Evolutionary conservation across 306 rosid genomes (phyloP).

Genomic region (Psophocarpus tetragonolobus): DNA sequence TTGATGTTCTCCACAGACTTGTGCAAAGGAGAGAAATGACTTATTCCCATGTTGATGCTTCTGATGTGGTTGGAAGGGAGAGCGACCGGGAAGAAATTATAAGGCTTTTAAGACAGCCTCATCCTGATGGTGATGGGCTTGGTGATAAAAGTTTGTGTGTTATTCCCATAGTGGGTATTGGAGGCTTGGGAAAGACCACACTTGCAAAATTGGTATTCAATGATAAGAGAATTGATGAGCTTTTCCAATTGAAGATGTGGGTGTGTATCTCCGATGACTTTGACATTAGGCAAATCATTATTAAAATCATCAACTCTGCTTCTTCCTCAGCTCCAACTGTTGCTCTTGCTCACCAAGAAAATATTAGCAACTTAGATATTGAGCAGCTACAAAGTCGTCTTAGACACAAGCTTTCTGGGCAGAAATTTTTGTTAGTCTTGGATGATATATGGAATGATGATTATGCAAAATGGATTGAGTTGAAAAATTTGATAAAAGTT

Average conservation of each 20-base stretch:
- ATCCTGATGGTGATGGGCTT: not conserved
- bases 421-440: conserved; percentile 24
- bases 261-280: conserved; percentile 32
- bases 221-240: not conserved
- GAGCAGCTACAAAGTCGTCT: not conserved
- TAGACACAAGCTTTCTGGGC: conserved; percentile 1
- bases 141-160: not conserved
- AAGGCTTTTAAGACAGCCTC: conserved; percentile 1
- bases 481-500: not conserved
- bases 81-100: conserved; percentile 20
- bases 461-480: conserved; percentile 16
- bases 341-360: not conserved
- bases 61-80: conserved; percentile 44
- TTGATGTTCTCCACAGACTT: not conserved
- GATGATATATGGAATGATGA: conserved; percentile 30
- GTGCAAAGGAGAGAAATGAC: conserved; percentile 11
- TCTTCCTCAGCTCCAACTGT: not conserved
- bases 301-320: conserved; percentile 26
- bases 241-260: conserved; percentile 33
- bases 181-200: conserved; percentile 41
- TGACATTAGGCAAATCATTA: not conserved
- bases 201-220: conserved; percentile 31
- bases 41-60: conserved; percentile 27
- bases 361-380: not conserved
- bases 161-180: conserved; percentile 37